Evolutionary conservation across 2,329 filamentous ascomycete species (phyloP), one percentile per base, ranked within the genome.

Genomic region (Chaetomium olivaceum): DNA sequence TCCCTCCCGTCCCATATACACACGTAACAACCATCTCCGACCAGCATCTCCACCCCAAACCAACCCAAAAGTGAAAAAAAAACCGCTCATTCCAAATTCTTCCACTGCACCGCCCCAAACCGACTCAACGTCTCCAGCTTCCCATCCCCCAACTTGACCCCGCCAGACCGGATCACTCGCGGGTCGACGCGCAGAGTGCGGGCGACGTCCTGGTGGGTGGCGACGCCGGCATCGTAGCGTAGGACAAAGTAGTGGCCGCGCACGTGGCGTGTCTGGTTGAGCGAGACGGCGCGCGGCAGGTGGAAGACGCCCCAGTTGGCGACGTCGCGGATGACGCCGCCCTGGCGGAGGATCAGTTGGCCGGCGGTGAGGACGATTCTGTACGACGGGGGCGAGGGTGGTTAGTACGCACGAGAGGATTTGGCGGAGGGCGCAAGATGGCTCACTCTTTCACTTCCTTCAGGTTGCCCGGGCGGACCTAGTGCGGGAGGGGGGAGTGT

Each of bases 211-310:
- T 91, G 81, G 79, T 98, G 94, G 8, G 91, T 89, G 59, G 82
- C 78, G 8, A 88, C 81, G 66, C 89, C 90, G 64, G 90, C 82
- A 78, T 99, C 95, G 83, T 97, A 99, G 73, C 95, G 91, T 91
- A 99, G 91, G 75, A 96, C 91, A 79, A 99, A 99, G 85, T 99
- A 96, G 82, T 98, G 93, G 63, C 95, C 95, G 72, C 88, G 86
- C 70, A 87, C 87, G 84, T 98, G 90, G 71, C 88, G 88, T 72
- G 90, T 88, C 80, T 97, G 93, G 79, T 96, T 89, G 76, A 90
- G 89, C 68, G 88, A 89, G 66, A 89, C 84, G 68, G 92, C 87
- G 71, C 89, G 90, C 57, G 95, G 94, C 21, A 99, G 89, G 57
- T 89, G 84, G 81, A 95, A 97, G 72, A 91, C 86, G 76, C 95